Conservation (phyloP, 305 asterid species). For the Solanum aculeatissimum region DNA sequence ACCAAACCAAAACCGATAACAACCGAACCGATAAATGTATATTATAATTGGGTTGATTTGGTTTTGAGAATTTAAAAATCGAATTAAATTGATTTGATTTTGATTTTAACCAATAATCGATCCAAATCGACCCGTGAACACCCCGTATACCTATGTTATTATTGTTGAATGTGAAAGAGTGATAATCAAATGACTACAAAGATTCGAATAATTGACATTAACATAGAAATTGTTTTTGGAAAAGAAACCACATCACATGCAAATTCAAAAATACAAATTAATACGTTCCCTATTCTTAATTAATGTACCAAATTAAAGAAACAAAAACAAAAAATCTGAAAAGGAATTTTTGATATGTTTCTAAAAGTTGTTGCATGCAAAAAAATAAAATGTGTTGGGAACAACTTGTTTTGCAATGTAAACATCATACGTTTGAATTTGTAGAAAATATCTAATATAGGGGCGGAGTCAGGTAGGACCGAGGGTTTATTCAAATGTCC, state of each 20-base stretch:
- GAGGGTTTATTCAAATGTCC: no score
- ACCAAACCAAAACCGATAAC: no score
- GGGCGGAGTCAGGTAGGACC: no score
- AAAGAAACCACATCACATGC: not conserved
- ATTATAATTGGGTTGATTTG: no score
- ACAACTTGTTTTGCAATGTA: conserved; percentile 4
- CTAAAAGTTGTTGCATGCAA: not conserved
- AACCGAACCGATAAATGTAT: no score
- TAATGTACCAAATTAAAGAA: not conserved
- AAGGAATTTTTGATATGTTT: not conserved
- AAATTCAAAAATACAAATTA: not conserved
- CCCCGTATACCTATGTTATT: no score
- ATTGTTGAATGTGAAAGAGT: not conserved
- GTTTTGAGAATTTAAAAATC: no score
- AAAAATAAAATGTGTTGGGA: not conserved
- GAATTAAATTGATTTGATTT: no score
- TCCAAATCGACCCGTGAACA: no score
- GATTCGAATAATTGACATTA: not conserved
- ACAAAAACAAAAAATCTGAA: not conserved
- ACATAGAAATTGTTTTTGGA: not conserved
- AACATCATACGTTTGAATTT: not conserved
- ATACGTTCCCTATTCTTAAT: not conserved
- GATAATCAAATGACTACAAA: not conserved
- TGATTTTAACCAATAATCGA: no score
- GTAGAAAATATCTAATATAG: not conserved